phyloP scores from a whole-genome alignment of 345 rosid genomes.

The Populus ilicifolia region DNA sequence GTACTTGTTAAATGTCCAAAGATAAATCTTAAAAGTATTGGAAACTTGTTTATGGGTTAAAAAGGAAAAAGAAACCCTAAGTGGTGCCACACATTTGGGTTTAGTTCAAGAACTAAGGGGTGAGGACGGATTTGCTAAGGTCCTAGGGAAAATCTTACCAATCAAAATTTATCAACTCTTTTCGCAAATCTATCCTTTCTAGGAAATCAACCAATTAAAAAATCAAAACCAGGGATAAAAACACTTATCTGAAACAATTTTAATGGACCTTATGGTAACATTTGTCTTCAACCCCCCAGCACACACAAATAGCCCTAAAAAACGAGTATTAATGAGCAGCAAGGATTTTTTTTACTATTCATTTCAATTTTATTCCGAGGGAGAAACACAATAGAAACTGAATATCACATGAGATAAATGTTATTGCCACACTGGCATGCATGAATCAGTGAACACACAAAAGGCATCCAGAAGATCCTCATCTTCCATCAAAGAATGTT shows the following conservation, averaged over 20 bases:
- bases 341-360: neutral
- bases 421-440: neutral
- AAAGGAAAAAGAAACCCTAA: neutral
- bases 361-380: no score
- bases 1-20: neutral
- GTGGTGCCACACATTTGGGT: neutral
- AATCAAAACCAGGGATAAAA: neutral
- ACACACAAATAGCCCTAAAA: neutral
- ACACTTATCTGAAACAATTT: neutral
- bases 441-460: neutral
- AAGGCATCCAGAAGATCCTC: neutral
- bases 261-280: neutral
- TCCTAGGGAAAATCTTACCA: neutral
- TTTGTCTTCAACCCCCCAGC: neutral
- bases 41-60: neutral
- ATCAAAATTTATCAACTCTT: no score
- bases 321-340: neutral
- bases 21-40: no score
- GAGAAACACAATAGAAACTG: neutral
- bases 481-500: conserved; percentile 5
- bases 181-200: neutral
- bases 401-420: neutral
- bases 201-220: neutral
- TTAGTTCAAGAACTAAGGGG: neutral
- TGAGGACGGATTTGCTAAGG: neutral